Conservation (phyloP, 768 basidiomycete species). For the Omphalotus guepiniiformis region DNA sequence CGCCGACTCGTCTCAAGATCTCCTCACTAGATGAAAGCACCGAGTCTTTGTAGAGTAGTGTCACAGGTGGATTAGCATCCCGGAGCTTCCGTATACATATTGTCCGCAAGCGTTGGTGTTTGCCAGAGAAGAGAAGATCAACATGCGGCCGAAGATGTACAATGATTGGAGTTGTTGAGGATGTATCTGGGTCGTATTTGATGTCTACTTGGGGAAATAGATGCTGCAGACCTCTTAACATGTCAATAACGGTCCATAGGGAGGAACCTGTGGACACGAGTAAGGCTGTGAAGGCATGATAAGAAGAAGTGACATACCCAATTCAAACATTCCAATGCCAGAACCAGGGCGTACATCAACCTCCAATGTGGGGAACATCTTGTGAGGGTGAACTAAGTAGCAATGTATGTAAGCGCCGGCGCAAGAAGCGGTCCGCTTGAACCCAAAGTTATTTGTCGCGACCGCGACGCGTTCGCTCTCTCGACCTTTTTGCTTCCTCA, state of each 20-base stretch:
- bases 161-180: slow-evolving; percentile 68
- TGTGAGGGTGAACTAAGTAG: neutral
- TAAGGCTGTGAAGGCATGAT: slow-evolving; percentile 3
- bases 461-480: slow-evolving; percentile 9
- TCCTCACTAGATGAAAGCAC: slow-evolving; percentile 60
- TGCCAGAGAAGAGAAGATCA: slow-evolving; percentile 80
- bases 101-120: slow-evolving; percentile 74
- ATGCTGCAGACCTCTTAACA: slow-evolving; percentile 60
- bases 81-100: slow-evolving; percentile 68
- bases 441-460: slow-evolving; percentile 1
- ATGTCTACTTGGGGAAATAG: slow-evolving; percentile 78
- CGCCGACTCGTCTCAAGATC: slow-evolving; percentile 56
- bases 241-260: slow-evolving; percentile 72
- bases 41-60: slow-evolving; percentile 61
- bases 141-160: slow-evolving; percentile 78
- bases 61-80: slow-evolving; percentile 62
- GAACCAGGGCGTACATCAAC: slow-evolving; percentile 72
- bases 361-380: slow-evolving; percentile 68
- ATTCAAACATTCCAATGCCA: slow-evolving; percentile 75
- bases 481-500: neutral
- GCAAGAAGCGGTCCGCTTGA: too few relatives aligned
- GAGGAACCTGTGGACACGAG: slow-evolving; percentile 51
- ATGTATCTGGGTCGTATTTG: slow-evolving; percentile 73
- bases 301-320: slow-evolving; percentile 39
- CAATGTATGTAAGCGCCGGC: neutral